phyloP scores from a whole-genome alignment of 345 rosid genomes.

The Corchorus olitorius region DNA sequence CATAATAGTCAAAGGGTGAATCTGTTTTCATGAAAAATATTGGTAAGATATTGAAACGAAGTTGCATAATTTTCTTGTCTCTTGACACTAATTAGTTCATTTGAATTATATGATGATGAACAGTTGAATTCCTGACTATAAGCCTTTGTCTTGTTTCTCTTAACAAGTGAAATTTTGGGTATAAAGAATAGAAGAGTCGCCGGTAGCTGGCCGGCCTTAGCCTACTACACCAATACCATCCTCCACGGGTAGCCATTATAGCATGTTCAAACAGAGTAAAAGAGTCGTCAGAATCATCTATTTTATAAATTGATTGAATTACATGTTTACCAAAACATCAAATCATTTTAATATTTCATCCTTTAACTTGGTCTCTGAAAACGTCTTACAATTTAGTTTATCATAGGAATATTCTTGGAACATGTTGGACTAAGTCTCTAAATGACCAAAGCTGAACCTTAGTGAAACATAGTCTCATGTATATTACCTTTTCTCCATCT shows the following conservation, averaged over 20 bases:
- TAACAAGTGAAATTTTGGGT: not conserved
- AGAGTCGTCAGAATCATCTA: too few relatives aligned
- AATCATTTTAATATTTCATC: not conserved
- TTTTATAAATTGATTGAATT: too few relatives aligned
- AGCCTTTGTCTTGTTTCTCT: not conserved
- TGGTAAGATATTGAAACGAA: conserved; percentile 5
- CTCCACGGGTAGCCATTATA: too few relatives aligned
- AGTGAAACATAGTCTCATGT: not conserved
- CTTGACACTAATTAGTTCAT: too few relatives aligned
- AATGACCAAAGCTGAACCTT: not conserved
- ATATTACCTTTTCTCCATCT: too few relatives aligned
- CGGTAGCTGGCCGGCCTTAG: too few relatives aligned
- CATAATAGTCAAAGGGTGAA: too few relatives aligned
- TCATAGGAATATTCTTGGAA: not conserved
- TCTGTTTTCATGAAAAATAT: not conserved
- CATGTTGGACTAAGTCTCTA: not conserved
- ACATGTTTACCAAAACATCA: too few relatives aligned
- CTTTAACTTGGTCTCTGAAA: not conserved
- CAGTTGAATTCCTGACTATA: not conserved
- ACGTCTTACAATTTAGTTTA: not conserved
- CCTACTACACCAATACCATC: too few relatives aligned
- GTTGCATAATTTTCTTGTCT: not conserved
- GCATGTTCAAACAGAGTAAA: not conserved
- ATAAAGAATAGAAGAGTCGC: too few relatives aligned
- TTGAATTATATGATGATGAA: not conserved